These are phyloP conservation scores for Chlorophyllum brunneum DNA, from an alignment of 768 basidiomycete species.

Conservation along the genomic window DNA sequence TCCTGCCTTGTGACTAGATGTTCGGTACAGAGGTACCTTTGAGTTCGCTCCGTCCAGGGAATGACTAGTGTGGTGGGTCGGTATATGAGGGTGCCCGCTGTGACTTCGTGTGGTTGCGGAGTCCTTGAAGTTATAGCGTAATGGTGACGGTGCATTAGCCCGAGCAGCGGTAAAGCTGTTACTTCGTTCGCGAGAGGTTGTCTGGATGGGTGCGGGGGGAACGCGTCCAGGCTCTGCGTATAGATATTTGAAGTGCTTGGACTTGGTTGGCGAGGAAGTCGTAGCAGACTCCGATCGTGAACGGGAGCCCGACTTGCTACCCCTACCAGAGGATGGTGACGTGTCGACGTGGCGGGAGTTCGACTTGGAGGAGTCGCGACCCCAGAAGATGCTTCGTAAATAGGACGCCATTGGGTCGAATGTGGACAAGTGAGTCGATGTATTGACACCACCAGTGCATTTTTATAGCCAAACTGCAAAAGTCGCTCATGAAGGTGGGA, in stretches of 20 bases:
- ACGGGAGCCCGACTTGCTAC: constrained; percentile 36
- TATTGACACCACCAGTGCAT: not conserved
- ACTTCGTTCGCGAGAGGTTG: constrained; percentile 32
- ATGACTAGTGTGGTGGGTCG: constrained; percentile 17
- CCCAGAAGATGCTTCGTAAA: constrained; percentile 11
- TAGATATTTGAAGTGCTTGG: constrained; percentile 34
- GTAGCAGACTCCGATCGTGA: constrained; percentile 33
- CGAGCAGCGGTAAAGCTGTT: constrained; percentile 33
- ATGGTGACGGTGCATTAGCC: constrained; percentile 34
- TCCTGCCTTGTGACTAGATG: constrained; percentile 41
- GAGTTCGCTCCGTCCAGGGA: constrained; percentile 7
- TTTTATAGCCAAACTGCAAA: constrained; percentile 5
- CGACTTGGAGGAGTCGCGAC: constrained; percentile 8
- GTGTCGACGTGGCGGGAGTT: not conserved
- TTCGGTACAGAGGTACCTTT: constrained; percentile 30
- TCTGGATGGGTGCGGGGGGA: constrained; percentile 33
- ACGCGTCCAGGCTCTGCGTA: constrained; percentile 31
- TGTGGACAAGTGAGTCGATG: not conserved
- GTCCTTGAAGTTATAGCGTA: constrained; percentile 36
- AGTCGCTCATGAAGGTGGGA: constrained; percentile 1
- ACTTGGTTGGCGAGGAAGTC: constrained; percentile 18
- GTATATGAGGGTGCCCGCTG: constrained; percentile 21
- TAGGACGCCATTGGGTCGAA: constrained; percentile 10
- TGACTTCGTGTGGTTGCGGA: constrained; percentile 23
- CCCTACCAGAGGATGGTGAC: not conserved